Conservation (phyloP, 495 filamentous ascomycete genomes). For the Coniosporium apollinis region DNA sequence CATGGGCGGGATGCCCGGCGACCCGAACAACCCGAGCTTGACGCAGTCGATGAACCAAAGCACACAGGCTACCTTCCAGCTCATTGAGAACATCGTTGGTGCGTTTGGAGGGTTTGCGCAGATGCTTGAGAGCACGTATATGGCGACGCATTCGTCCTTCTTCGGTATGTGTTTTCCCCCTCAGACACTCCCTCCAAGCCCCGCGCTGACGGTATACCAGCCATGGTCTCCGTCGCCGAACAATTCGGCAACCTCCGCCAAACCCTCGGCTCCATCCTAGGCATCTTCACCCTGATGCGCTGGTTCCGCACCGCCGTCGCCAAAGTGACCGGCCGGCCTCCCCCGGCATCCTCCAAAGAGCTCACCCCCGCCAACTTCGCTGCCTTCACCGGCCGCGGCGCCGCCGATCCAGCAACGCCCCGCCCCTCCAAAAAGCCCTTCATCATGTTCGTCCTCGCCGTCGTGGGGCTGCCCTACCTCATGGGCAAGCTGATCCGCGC, state of each 20-base stretch:
- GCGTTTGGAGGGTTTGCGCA: slow-evolving; percentile 96
- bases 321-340: slow-evolving; percentile 85
- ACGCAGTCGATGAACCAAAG: slow-evolving; percentile 79
- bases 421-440: slow-evolving; percentile 86
- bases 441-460: slow-evolving; percentile 83
- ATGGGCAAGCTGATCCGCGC: slow-evolving; percentile 87
- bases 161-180: slow-evolving; percentile 52
- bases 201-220: slow-evolving; percentile 28
- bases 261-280: slow-evolving; percentile 87
- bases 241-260: slow-evolving; percentile 86
- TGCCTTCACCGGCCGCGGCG: slow-evolving; percentile 53
- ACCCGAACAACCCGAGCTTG: slow-evolving; percentile 48
- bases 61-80: slow-evolving; percentile 95
- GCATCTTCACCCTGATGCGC: slow-evolving; percentile 88
- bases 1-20: slow-evolving; percentile 36
- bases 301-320: slow-evolving; percentile 84
- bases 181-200: slow-evolving; percentile 1
- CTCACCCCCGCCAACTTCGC: slow-evolving; percentile 84
- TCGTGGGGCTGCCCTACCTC: slow-evolving; percentile 87
- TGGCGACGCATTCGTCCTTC: slow-evolving; percentile 98
- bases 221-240: slow-evolving; percentile 96
- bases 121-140: slow-evolving; percentile 98
- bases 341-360: slow-evolving; percentile 67
- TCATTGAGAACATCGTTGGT: slow-evolving; percentile 97
- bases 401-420: slow-evolving; percentile 33